Percentiles rank a stretch among this genome's conserved stretches.
Evolutionary conservation across 768 basidiomycete genomes (phyloP).

Genomic region (Lactarius quietus): DNA sequence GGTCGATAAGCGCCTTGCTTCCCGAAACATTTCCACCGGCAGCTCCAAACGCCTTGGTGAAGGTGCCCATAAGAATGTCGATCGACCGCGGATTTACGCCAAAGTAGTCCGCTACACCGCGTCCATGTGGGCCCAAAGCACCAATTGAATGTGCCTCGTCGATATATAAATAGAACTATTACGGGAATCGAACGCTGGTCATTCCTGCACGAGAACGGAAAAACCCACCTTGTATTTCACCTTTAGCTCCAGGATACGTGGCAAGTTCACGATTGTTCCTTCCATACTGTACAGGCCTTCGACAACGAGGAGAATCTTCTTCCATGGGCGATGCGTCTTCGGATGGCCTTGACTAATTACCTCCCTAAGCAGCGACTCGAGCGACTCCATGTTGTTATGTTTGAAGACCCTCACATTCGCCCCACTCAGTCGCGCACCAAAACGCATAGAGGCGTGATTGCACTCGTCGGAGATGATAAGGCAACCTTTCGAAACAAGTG

Average conservation of each 20-base stretch:
- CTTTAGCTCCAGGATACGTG: slow-evolving; percentile 80
- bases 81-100: slow-evolving; percentile 72
- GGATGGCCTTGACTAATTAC: slow-evolving; percentile 97
- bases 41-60: slow-evolving; percentile 93
- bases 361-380: slow-evolving; percentile 82
- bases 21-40: slow-evolving; percentile 95
- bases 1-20: slow-evolving; percentile 71
- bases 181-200: neutral
- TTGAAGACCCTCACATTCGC: slow-evolving; percentile 92
- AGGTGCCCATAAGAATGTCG: slow-evolving; percentile 98
- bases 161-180: slow-evolving; percentile 89
- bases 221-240: slow-evolving; percentile 84
- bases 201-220: neutral
- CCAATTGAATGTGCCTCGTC: slow-evolving; percentile 99
- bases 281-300: slow-evolving; percentile 96
- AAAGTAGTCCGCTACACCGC: slow-evolving; percentile 95
- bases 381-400: slow-evolving; percentile 87
- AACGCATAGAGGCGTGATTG: slow-evolving; percentile 94
- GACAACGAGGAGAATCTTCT: slow-evolving; percentile 92
- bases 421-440: slow-evolving; percentile 85
- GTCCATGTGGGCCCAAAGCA: slow-evolving; percentile 89
- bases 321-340: slow-evolving; percentile 96
- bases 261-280: slow-evolving; percentile 90
- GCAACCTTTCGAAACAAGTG: slow-evolving; percentile 85
- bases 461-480: slow-evolving; percentile 95